phyloP scores from a whole-genome alignment of 2,329 filamentous ascomycete species.

The Botrytis elliptica region DNA sequence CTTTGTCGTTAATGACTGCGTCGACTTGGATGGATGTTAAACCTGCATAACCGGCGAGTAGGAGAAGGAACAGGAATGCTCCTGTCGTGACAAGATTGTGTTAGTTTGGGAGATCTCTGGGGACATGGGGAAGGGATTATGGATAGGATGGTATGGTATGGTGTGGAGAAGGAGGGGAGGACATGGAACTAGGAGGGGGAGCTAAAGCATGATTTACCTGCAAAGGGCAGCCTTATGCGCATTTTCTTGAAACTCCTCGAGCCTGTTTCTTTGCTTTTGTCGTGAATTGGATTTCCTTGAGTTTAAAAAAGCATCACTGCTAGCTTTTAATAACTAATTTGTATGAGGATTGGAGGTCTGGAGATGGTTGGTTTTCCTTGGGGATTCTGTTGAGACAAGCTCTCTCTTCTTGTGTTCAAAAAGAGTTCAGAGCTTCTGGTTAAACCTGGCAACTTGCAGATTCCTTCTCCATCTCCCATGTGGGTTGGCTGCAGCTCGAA shows the following conservation, averaged over 20 bases:
- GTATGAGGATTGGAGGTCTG: background rate
- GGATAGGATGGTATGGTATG: background rate
- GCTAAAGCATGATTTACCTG: slow-evolving; percentile 59
- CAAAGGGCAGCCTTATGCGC: slow-evolving; percentile 86
- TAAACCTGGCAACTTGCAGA: slow-evolving; percentile 14
- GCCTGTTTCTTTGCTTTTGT: background rate
- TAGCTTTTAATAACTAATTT: background rate
- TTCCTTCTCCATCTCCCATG: slow-evolving; percentile 14
- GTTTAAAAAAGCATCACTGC: slow-evolving; percentile 16
- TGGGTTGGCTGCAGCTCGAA: slow-evolving; percentile 14
- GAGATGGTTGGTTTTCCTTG: background rate
- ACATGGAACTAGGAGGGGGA: slow-evolving; percentile 11
- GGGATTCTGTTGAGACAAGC: slow-evolving; percentile 7
- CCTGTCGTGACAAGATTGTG: slow-evolving; percentile 46
- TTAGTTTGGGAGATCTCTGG: slow-evolving; percentile 21
- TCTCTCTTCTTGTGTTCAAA: slow-evolving; percentile 14
- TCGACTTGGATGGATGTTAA: slow-evolving; percentile 63
- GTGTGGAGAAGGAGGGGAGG: slow-evolving; percentile 18
- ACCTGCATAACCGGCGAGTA: slow-evolving; percentile 76
- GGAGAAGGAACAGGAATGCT: slow-evolving; percentile 66
- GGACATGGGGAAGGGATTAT: background rate
- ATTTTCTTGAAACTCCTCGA: slow-evolving; percentile 48
- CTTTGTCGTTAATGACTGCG: slow-evolving; percentile 76
- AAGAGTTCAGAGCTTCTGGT: slow-evolving; percentile 18
- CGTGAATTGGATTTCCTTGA: background rate